Percentiles rank a stretch among this genome's conserved stretches.
Evolutionary conservation across 495 filamentous ascomycete genomes (phyloP).

Genomic region (Xylaria bambusicola): DNA sequence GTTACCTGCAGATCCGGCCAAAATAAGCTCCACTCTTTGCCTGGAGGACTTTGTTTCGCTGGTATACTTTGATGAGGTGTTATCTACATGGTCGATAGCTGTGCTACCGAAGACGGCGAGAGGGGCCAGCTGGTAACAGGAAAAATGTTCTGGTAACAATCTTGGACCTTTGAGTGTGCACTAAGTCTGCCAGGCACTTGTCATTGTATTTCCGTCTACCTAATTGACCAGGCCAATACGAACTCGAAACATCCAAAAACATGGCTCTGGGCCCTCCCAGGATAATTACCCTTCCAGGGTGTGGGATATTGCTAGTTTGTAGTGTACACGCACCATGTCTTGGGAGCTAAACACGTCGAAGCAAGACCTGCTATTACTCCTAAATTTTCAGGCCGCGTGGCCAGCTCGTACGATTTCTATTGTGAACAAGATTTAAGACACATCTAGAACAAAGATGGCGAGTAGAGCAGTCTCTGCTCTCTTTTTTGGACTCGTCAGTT

Average conservation of each 20-base stretch:
- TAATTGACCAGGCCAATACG: not conserved
- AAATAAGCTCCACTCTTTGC: constrained; percentile 11
- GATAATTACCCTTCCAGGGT: not conserved
- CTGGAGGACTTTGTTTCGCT: constrained; percentile 1
- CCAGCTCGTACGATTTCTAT: constrained; percentile 13
- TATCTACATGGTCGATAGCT: not conserved
- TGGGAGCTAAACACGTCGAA: not conserved
- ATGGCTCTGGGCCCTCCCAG: constrained; percentile 14
- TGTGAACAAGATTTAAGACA: constrained; percentile 3
- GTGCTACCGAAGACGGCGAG: constrained; percentile 14
- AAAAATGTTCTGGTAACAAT: not conserved
- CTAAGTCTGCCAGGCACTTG: no score
- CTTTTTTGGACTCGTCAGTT: not conserved
- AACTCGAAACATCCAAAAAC: constrained; percentile 2
- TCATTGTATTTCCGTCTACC: no score
- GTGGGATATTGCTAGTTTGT: not conserved
- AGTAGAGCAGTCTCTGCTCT: not conserved
- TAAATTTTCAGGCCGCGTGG: not conserved
- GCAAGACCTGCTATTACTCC: not conserved
- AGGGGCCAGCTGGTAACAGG: constrained; percentile 7
- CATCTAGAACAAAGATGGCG: not conserved
- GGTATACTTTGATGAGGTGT: not conserved
- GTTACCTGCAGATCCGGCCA: constrained; percentile 6
- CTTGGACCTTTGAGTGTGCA: not conserved
- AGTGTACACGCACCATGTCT: not conserved